These are phyloP conservation scores for Globisporangium cederbergense DNA, from an alignment of 352 stramenopile species.

Conservation along the genomic window DNA sequence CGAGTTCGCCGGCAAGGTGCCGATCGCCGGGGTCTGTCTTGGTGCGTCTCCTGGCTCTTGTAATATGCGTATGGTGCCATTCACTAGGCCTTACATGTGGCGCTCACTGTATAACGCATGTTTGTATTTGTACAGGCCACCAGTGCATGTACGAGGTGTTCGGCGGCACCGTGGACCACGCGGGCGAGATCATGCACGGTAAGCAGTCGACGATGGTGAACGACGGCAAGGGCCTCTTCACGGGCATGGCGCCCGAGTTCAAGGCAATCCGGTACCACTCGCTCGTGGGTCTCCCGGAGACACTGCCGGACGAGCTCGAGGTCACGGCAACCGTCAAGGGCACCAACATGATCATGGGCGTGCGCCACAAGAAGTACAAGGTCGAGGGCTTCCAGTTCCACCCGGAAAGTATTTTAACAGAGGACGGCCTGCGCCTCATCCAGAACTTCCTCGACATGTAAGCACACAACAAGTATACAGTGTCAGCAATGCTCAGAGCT, in stretches of 20 bases:
- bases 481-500: neutral
- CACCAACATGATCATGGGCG: constrained; percentile 87
- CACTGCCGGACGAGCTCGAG: constrained; percentile 68
- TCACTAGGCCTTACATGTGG: neutral
- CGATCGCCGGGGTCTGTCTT: constrained; percentile 83
- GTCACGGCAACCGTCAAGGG: constrained; percentile 82
- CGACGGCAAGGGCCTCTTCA: constrained; percentile 84
- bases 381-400: constrained; percentile 89
- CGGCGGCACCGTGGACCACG: constrained; percentile 79
- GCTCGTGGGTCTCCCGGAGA: constrained; percentile 79
- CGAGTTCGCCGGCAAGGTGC: constrained; percentile 74
- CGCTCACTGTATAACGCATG: neutral
- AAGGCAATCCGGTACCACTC: constrained; percentile 87
- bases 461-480: constrained; percentile 6
- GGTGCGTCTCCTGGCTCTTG: constrained; percentile 21
- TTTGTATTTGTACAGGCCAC: constrained; percentile 29
- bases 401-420: constrained; percentile 84
- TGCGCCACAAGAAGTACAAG: constrained; percentile 84
- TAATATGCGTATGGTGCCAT: neutral
- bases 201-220: constrained; percentile 83
- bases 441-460: constrained; percentile 89
- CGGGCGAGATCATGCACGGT: constrained; percentile 86
- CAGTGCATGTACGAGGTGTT: constrained; percentile 90
- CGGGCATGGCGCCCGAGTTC: constrained; percentile 74
- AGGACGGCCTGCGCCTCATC: constrained; percentile 80